Evolutionary conservation across 768 basidiomycete genomes (phyloP).

Genomic region (Daedalea quercina): DNA sequence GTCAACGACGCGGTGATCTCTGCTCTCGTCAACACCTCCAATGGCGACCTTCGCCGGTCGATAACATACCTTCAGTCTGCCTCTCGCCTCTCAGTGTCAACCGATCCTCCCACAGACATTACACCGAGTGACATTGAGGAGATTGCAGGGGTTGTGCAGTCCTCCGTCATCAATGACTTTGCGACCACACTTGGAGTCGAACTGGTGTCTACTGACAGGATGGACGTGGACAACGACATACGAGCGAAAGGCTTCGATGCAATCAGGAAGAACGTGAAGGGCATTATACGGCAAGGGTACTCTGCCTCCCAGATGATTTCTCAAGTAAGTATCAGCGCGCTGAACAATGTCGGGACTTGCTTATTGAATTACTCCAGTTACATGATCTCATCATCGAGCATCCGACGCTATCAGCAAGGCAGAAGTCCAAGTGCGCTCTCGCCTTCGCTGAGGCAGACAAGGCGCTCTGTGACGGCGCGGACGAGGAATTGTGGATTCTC

Average conservation of each 20-base stretch:
- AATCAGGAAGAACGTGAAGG: constrained; percentile 67
- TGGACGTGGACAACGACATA: constrained; percentile 34
- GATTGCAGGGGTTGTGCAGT: constrained; percentile 93
- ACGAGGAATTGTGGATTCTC: constrained; percentile 93
- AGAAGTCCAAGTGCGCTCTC: constrained; percentile 76
- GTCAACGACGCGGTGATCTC: constrained; percentile 55
- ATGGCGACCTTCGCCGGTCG: constrained; percentile 91
- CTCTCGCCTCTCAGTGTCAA: constrained; percentile 75
- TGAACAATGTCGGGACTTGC: not conserved
- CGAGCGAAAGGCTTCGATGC: constrained; percentile 42
- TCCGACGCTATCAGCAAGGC: constrained; percentile 68
- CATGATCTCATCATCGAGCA: constrained; percentile 88
- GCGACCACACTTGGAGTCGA: constrained; percentile 72
- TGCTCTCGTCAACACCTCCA: constrained; percentile 71
- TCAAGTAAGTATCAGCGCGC: constrained; percentile 52
- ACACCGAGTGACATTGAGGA: constrained; percentile 82
- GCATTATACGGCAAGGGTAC: constrained; percentile 82
- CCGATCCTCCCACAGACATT: constrained; percentile 66
- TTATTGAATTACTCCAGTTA: constrained; percentile 42
- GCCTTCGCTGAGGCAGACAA: constrained; percentile 95
- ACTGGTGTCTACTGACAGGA: constrained; percentile 31
- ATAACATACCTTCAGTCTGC: constrained; percentile 98
- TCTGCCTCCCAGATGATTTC: constrained; percentile 83
- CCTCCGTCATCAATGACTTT: constrained; percentile 60
- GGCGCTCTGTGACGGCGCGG: constrained; percentile 90